Evolutionary conservation across 768 basidiomycete genomes (phyloP).

Genomic region (Lactifluus piperatus): DNA sequence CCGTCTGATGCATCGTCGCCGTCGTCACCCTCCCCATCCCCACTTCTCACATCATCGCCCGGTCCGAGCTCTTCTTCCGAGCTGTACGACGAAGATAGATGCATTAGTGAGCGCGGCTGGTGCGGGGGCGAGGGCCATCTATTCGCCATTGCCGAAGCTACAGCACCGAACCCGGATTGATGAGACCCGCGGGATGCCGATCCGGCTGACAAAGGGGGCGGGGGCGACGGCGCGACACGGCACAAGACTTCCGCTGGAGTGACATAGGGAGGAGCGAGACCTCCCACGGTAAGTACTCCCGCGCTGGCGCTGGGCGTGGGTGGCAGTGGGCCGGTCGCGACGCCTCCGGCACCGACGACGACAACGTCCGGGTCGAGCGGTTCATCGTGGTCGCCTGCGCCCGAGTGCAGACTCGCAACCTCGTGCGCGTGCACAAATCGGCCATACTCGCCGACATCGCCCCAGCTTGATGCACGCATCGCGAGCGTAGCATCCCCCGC

Average conservation of each 20-base stretch:
- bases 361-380: conserved; percentile 16
- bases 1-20: conserved; percentile 3
- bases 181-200: not conserved
- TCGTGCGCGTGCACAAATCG: conserved; percentile 1
- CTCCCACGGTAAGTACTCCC: conserved; percentile 4
- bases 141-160: not conserved
- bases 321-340: conserved; percentile 11
- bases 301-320: conserved; percentile 18
- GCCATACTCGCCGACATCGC: conserved; percentile 19
- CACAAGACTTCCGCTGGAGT: not conserved
- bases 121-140: conserved; percentile 1
- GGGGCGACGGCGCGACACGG: not conserved
- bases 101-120: conserved; percentile 11
- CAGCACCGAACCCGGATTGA: not conserved
- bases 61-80: conserved; percentile 8
- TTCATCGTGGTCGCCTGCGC: conserved; percentile 17
- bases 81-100: conserved; percentile 9
- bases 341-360: conserved; percentile 19
- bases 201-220: not conserved
- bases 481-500: not conserved
- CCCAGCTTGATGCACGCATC: conserved; percentile 21
- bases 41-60: not conserved
- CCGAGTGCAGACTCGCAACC: conserved; percentile 16
- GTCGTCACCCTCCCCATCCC: not conserved
- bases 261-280: not conserved